Base-by-base conservation (phyloP, 805 yeast genomes). In the Scheffersomyces spartinae region DNA sequence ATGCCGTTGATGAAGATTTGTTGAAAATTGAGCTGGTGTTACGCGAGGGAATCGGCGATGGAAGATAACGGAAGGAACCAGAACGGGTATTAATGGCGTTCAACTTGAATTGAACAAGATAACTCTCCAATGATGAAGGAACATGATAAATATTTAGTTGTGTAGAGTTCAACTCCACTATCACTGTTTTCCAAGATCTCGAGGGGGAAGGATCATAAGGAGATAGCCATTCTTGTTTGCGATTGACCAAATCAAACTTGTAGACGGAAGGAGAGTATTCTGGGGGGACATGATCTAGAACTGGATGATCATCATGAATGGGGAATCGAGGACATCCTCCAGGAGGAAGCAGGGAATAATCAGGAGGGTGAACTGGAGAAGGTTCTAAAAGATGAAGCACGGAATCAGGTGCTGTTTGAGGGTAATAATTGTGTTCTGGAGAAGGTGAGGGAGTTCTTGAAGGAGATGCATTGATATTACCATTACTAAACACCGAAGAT, bases 161-260 rank as follows among this genome's bases (percentile, higher is more conserved):
- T 2, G 96, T 86, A 11, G 88, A 81, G 57, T 86, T 84, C 26
- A 86, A 56, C 42, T 80, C 93, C 48, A 83, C 60, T 13, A 79
- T 58, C 22, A 66, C 65, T 21, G 65, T 57, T 37, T 62, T 66
- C 97, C 97, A 86, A 7, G 70, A 64, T 33, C 94, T 60, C 6
- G 60, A 47, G 2, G 72, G 61, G 0, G 93, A 64, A 3, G 72
- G 57, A 37, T 78, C 85, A 43, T 75, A 79, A 0, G 95, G 95
- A 4, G 82, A 65, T 2, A 71, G 33, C 77, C 85, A 73, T 48
- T 85, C 95, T 24, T 65, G 41, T 43, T 85, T 86, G 39, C 85
- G 59, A 5, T 67, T 45, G 1, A 77, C 63, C 1, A 68, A 40
- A 0, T 82, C 75, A 3, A 71, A 42, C 27, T 71, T 67, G 36